These are phyloP conservation scores for Chlorencoelia australis DNA, from an alignment of 2,329 filamentous ascomycete genomes.

Conservation along the genomic window DNA sequence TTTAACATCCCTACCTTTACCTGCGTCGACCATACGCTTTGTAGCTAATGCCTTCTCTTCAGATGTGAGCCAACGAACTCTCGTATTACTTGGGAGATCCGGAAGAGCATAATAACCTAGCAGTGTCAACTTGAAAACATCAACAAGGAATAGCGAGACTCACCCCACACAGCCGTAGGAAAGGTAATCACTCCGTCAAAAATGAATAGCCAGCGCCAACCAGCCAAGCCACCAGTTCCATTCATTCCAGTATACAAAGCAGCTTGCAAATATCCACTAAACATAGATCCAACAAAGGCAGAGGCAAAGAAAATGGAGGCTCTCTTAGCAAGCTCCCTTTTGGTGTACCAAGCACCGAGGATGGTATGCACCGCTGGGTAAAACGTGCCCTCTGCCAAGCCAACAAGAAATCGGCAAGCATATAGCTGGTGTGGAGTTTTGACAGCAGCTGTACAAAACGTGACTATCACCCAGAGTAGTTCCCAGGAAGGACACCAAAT, in stretches of 20 bases:
- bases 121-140: conserved; percentile 23
- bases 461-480: conserved; percentile 45
- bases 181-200: conserved; percentile 29
- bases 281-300: conserved; percentile 41
- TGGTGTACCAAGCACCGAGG: conserved; percentile 45
- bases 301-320: conserved; percentile 48
- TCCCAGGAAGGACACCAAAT: conserved; percentile 48
- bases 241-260: conserved; percentile 34
- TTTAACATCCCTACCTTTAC: conserved; percentile 13
- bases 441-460: conserved; percentile 43
- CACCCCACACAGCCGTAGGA: too few species aligned
- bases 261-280: conserved; percentile 35
- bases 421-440: conserved; percentile 43
- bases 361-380: conserved; percentile 43
- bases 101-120: conserved; percentile 21
- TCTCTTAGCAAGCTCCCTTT: conserved; percentile 30
- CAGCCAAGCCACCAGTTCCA: conserved; percentile 28
- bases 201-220: conserved; percentile 34
- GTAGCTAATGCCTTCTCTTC: conserved; percentile 11
- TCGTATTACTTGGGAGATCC: conserved; percentile 28
- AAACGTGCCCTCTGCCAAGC: too few species aligned
- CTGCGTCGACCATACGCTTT: conserved; percentile 11
- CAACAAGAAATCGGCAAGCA: conserved; percentile 41
- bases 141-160: too few species aligned
- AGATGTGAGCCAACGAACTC: conserved; percentile 12